phyloP scores from a whole-genome alignment of 495 filamentous ascomycete species.

The Immersiella caudata region DNA sequence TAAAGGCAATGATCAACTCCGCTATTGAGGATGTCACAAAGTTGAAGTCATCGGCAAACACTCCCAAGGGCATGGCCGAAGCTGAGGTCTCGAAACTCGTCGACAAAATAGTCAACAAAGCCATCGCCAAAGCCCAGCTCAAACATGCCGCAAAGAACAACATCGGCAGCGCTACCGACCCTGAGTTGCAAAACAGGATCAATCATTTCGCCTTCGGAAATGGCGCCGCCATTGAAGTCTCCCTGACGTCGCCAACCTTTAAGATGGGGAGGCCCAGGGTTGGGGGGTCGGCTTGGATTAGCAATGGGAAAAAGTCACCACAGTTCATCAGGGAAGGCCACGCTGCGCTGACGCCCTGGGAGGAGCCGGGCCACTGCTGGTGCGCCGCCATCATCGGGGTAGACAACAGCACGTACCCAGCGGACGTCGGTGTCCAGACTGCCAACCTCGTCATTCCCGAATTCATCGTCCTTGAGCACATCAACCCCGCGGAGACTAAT shows the following conservation, averaged over 20 bases:
- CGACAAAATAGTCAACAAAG: constrained; percentile 40
- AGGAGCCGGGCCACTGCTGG: constrained; percentile 69
- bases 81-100: constrained; percentile 40
- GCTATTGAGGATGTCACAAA: constrained; percentile 24
- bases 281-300: constrained; percentile 25
- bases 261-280: constrained; percentile 14
- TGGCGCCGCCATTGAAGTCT: constrained; percentile 38
- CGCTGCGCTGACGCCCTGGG: constrained; percentile 58
- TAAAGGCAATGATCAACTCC: constrained; percentile 24
- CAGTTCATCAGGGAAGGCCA: constrained; percentile 30
- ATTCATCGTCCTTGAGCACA: constrained; percentile 65
- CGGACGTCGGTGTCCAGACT: constrained; percentile 53
- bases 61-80: constrained; percentile 31
- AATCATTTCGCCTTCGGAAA: constrained; percentile 47
- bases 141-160: constrained; percentile 35
- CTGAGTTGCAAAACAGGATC: constrained; percentile 40
- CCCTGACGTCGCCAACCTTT: constrained; percentile 36
- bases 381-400: constrained; percentile 50
- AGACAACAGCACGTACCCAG: constrained; percentile 29
- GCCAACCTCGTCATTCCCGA: constrained; percentile 54
- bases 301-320: constrained; percentile 25
- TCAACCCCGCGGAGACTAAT: constrained; percentile 53
- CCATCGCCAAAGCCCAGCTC: constrained; percentile 40
- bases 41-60: constrained; percentile 5
- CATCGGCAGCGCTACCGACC: constrained; percentile 31